phyloP scores from a whole-genome alignment of 2,329 filamentous ascomycete species.

The Fusarium falciforme region DNA sequence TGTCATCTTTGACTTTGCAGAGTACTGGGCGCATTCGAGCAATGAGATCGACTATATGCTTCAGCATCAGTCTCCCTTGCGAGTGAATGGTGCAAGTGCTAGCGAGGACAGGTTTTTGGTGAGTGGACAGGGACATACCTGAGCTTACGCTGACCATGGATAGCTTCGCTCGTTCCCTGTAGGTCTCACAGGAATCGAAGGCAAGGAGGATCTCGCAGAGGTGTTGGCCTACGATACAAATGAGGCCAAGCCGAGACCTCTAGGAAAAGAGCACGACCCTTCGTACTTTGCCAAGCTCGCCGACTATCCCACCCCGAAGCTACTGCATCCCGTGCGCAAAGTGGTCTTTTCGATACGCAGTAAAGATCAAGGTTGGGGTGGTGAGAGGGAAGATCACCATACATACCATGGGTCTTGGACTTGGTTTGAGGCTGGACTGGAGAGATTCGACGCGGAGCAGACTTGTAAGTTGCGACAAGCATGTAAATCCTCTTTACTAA shows the following conservation, averaged over 20 bases:
- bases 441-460: slow-evolving; percentile 60
- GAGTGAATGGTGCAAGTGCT: slow-evolving; percentile 37
- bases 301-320: slow-evolving; percentile 52
- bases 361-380: slow-evolving; percentile 69
- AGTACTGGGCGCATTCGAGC: slow-evolving; percentile 69
- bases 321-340: slow-evolving; percentile 66
- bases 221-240: slow-evolving; percentile 46
- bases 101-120: slow-evolving; percentile 51
- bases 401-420: slow-evolving; percentile 65
- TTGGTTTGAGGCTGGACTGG: slow-evolving; percentile 73
- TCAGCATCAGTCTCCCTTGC: slow-evolving; percentile 36
- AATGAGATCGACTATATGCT: slow-evolving; percentile 46
- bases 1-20: slow-evolving; percentile 67
- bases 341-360: slow-evolving; percentile 69
- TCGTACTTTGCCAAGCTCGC: slow-evolving; percentile 49
- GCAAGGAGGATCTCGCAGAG: slow-evolving; percentile 41
- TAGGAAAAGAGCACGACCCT: slow-evolving; percentile 43
- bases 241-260: slow-evolving; percentile 44
- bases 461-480: slow-evolving; percentile 39
- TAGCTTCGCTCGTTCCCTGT: slow-evolving; percentile 54
- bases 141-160: slow-evolving; percentile 1
- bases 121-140: slow-evolving; percentile 11
- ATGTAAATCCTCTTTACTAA: background rate
- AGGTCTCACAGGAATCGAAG: slow-evolving; percentile 48
- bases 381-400: slow-evolving; percentile 44